A percentile compares a stretch with the other conserved stretches of the same genome.
Conservation (phyloP, 208 protist genomes). For the Zelonia costaricensis region DNA sequence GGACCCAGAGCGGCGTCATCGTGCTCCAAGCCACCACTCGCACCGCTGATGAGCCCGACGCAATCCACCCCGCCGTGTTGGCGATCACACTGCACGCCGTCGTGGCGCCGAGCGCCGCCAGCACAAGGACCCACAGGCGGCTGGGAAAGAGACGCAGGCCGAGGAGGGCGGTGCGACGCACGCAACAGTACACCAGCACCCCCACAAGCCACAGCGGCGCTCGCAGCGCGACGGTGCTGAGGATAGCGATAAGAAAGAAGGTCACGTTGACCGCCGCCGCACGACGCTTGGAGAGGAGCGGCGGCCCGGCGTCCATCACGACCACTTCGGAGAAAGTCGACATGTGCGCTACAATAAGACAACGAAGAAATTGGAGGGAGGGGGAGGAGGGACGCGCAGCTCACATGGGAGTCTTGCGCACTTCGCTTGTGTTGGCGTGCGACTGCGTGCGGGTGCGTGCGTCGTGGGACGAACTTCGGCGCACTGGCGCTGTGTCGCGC, state of each 20-base stretch:
- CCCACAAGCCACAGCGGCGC: constrained; percentile 20
- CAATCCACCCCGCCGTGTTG: constrained; percentile 5
- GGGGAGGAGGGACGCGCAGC: not conserved
- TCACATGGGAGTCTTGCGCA: too few relatives aligned
- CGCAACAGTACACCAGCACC: constrained; percentile 10
- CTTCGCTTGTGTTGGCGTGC: too few relatives aligned
- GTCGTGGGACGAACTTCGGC: too few relatives aligned
- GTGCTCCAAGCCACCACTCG: constrained; percentile 1
- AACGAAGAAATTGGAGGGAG: too few relatives aligned
- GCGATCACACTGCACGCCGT: constrained; percentile 12
- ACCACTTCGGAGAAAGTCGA: not conserved
- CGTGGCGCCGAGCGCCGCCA: not conserved
- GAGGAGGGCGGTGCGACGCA: constrained; percentile 1
- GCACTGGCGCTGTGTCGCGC: too few relatives aligned
- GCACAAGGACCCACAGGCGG: constrained; percentile 5
- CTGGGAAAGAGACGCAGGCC: constrained; percentile 6
- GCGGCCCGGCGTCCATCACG: not conserved
- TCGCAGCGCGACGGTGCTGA: constrained; percentile 7
- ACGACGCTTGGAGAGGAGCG: constrained; percentile 1
- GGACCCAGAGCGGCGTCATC: constrained; percentile 10
- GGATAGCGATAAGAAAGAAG: constrained; percentile 8
- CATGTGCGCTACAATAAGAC: too few relatives aligned
- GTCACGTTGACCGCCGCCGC: constrained; percentile 7
- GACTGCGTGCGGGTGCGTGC: too few relatives aligned
- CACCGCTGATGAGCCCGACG: not conserved